Evolutionary conservation across 129 eudicot species (phyloP), one percentile per base, ranked within the genome.

Genomic region (Logfia minima): DNA sequence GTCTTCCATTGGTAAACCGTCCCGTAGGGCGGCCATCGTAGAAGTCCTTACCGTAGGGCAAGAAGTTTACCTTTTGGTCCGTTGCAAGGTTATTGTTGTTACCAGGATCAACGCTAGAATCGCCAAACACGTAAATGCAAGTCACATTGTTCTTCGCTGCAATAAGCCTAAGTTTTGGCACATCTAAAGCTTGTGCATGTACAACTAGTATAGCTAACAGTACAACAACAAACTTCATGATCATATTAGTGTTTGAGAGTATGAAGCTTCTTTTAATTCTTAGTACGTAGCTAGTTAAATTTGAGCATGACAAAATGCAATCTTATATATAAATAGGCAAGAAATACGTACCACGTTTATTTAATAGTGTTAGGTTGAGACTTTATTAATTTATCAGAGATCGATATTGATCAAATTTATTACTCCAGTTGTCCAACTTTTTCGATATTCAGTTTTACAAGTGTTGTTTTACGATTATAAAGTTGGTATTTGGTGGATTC

Each of bases 71-170:
- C 79, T 80, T 80, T 67, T 80, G 83, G n/a, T 80, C 79, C 13
- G 83, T 80, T 13, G 32, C 4, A 53, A 80, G 83, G 73, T 80
- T 65, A 80, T 80, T 80, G 68, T 80, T 80, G 78, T 80, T 80
- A 17, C 83, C 83, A n/a, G 83, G 83, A 73, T 80, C 83, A 8
- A 80, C 83, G 8, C 83, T 73, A 34, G 83, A 80, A 37, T 80
- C 83, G 6, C 83, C 83, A 66, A 80, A 80, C 45, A 80, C 83
- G 59, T 64, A 80, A 72, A 80, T 66, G 83, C 83, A 80, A 22
- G 79, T 72, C 45, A 80, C n/a, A 3, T 80, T 80, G 74, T 80
- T 73, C 34, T 72, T 80, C 62, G 83, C 79, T 66, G 79, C 79
- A 56, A 80, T 10, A 3, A 72, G 74, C 69, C 83, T 74, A 51